phyloP scores from a whole-genome alignment of 176 grass and related monocot species.

The Stipa capillata region DNA sequence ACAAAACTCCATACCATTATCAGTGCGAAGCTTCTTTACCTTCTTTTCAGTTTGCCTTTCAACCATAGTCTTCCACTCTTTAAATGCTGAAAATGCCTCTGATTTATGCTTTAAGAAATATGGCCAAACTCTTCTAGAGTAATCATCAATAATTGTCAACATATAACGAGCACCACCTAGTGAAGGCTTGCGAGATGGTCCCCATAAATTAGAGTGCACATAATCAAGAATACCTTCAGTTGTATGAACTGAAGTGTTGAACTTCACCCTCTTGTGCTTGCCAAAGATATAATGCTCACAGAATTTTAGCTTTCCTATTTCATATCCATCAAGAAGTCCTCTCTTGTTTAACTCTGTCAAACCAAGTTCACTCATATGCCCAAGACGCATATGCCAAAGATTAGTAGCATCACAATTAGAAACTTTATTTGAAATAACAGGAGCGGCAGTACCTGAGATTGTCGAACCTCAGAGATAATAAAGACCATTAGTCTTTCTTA shows the following conservation, averaged over 20 bases:
- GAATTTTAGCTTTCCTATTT: not conserved
- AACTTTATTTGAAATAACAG: too few species aligned
- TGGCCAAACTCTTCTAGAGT: too few species aligned
- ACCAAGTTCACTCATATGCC: too few species aligned
- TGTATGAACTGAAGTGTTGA: not conserved
- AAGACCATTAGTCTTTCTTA: not conserved
- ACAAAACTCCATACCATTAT: not conserved
- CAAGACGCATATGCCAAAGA: too few species aligned
- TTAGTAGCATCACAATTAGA: too few species aligned
- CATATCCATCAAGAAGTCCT: not conserved
- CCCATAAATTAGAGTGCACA: not conserved
- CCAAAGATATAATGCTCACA: slow-evolving; percentile 1
- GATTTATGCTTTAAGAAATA: too few species aligned
- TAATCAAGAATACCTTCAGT: not conserved
- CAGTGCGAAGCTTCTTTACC: too few species aligned
- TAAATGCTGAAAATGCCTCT: too few species aligned
- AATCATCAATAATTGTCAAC: not conserved
- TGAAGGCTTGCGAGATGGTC: not conserved
- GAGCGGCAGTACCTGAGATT: not conserved
- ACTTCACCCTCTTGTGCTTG: slow-evolving; percentile 23
- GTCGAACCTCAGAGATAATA: too few species aligned
- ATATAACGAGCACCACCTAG: not conserved
- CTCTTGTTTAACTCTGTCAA: too few species aligned
- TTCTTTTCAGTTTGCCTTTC: too few species aligned
- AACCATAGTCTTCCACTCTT: too few species aligned